These are phyloP conservation scores for Coprinellus micaceus DNA, from an alignment of 768 basidiomycete species.

Conservation along the genomic window DNA sequence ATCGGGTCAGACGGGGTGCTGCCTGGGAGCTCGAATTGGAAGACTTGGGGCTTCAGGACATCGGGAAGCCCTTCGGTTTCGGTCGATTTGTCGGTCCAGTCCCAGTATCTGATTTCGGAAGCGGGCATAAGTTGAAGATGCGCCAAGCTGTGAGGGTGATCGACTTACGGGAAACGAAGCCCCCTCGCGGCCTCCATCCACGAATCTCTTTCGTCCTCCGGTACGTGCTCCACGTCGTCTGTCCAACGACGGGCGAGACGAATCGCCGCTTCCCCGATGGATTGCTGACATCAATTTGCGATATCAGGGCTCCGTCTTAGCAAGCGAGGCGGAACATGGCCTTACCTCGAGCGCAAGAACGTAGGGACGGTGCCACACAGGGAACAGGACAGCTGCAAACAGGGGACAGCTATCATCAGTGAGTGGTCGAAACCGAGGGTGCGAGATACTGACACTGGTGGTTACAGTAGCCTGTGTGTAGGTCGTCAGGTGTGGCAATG, in stretches of 20 bases:
- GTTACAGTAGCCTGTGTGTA: neutral
- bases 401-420: neutral
- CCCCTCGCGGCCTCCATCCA: neutral
- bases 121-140: neutral
- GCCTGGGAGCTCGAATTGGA: too few species aligned
- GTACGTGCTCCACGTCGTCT: neutral
- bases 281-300: neutral
- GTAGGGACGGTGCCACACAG: neutral
- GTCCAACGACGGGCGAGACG: neutral
- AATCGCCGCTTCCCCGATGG: neutral
- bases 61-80: neutral
- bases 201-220: neutral
- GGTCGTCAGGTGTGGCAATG: neutral
- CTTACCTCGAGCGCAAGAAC: neutral
- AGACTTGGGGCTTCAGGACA: neutral
- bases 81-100: neutral
- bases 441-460: neutral
- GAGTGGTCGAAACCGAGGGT: neutral
- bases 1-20: neutral
- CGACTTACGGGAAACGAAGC: neutral
- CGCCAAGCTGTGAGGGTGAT: neutral
- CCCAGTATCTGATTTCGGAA: neutral
- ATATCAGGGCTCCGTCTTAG: neutral
- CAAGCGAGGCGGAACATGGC: neutral
- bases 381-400: neutral